Evolutionary conservation across 2,329 filamentous ascomycete genomes (phyloP).

Genomic region (Dothistroma pini): DNA sequence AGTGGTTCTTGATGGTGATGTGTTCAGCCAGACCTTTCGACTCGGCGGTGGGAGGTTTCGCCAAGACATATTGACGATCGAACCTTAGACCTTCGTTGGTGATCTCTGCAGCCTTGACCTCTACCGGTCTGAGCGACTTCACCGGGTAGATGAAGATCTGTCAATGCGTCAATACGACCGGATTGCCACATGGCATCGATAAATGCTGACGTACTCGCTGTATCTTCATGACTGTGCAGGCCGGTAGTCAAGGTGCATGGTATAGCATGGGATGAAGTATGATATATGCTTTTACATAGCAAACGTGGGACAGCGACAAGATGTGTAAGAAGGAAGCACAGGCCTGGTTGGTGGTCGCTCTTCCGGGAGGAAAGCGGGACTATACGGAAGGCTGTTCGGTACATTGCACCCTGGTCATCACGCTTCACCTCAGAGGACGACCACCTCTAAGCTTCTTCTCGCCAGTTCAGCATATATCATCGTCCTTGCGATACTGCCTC

Average conservation of each 20-base stretch:
- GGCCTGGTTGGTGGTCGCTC: background rate
- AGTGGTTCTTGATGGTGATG: slow-evolving; percentile 36
- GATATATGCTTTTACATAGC: background rate
- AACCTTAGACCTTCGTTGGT: slow-evolving; percentile 36
- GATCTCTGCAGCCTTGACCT: slow-evolving; percentile 33
- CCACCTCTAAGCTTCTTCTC: background rate
- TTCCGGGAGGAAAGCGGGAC: background rate
- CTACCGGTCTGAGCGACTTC: slow-evolving; percentile 33
- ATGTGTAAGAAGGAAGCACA: background rate
- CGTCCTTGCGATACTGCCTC: background rate
- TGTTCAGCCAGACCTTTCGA: slow-evolving; percentile 33
- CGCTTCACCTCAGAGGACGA: slow-evolving; percentile 4
- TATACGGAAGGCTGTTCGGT: background rate
- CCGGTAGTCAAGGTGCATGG: slow-evolving; percentile 1
- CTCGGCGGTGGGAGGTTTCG: slow-evolving; percentile 30
- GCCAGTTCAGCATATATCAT: background rate
- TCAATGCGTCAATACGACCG: slow-evolving; percentile 3
- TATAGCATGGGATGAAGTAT: background rate
- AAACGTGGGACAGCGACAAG: background rate
- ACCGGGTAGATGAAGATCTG: slow-evolving; percentile 36
- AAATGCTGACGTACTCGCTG: slow-evolving; percentile 26
- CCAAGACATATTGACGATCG: slow-evolving; percentile 35
- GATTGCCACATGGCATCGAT: background rate
- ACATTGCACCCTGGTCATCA: background rate
- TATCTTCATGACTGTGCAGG: slow-evolving; percentile 30